Evolutionary conservation across 148 eudicot species (phyloP), one percentile per base, ranked within the genome.

Genomic region (Pouteria glomerata): DNA sequence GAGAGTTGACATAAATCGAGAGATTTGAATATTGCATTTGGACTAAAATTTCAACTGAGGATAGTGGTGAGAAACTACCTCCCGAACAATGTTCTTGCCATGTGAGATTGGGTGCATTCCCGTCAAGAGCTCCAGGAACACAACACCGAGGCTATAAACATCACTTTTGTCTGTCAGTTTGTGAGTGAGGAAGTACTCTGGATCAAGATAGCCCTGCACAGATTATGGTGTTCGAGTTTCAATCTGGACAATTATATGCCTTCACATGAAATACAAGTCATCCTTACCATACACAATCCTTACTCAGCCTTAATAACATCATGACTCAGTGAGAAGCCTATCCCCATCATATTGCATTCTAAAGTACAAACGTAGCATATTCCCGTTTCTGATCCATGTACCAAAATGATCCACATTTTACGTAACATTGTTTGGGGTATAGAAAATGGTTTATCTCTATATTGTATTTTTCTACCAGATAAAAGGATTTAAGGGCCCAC

Each of bases 91-190:
- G 75, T 90, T 83, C 71, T 90, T 90, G 53, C 96, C 92, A 59
- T 80, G 92, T 47, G 78, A 72, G 60, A 90, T 87, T 16, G 96
- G 91, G 10, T 79, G 92, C 90, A 84, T 82, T 57, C 88, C 96
- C 19, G 96, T 87, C 76, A 90, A 53, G 53, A 87, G 83, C 75
- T 90, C 90, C 1, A 90, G 83, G 76, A 87, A 84, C 16, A 90
- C 92, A 60, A 90, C 87, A 31, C 96, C 96, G 44, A 90, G 86
- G 74, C 96, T 90, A 70, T 87, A 90, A 58, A 90, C 96, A 45
- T 90, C 96, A 65, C 96, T 90, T 77, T 90, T 90, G 67, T 87
- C 90, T 1, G 95, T 89, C 69, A 89, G 76, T 76, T 89, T 78
- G 77, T 85, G 87, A 10, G 95, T 89, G 42, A 84, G 79, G 71